Conservation (phyloP, 441 rosid genomes). For the Syzygium malaccense region DNA sequence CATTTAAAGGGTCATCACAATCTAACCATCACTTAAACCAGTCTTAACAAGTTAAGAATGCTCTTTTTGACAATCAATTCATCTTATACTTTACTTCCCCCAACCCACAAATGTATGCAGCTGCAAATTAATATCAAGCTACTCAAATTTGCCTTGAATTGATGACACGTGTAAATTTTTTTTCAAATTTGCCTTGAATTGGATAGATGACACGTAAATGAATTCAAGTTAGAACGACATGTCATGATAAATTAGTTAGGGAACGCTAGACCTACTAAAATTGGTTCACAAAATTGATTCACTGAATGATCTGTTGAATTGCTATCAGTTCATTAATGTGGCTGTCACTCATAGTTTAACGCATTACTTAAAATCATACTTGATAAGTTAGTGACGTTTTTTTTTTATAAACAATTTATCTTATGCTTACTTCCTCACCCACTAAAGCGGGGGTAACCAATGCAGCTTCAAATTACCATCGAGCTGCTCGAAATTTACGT, state of each 20-base stretch:
- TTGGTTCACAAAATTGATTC: neutral
- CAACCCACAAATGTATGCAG: neutral
- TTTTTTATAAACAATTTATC: neutral
- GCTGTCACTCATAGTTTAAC: neutral
- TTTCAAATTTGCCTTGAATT: neutral
- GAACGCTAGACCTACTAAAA: neutral
- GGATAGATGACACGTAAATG: neutral
- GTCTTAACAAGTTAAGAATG: no score
- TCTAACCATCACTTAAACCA: no score
- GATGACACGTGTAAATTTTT: neutral
- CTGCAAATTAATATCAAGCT: neutral
- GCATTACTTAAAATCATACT: neutral
- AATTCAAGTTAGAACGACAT: neutral
- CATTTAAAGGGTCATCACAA: no score
- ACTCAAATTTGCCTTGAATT: neutral
- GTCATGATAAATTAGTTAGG: neutral
- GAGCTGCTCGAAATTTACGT: neutral
- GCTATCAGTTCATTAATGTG: fast-evolving
- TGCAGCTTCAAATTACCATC: neutral
- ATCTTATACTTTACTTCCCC: no score
- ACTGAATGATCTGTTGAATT: fast-evolving
- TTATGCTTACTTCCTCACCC: neutral
- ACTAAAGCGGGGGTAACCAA: neutral
- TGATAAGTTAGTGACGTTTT: neutral
- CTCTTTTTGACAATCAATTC: no score